Percentiles rank a stretch among this genome's conserved stretches.
phyloP scores from a whole-genome alignment of 345 rosid genomes.

The Stellera chamaejasme region DNA sequence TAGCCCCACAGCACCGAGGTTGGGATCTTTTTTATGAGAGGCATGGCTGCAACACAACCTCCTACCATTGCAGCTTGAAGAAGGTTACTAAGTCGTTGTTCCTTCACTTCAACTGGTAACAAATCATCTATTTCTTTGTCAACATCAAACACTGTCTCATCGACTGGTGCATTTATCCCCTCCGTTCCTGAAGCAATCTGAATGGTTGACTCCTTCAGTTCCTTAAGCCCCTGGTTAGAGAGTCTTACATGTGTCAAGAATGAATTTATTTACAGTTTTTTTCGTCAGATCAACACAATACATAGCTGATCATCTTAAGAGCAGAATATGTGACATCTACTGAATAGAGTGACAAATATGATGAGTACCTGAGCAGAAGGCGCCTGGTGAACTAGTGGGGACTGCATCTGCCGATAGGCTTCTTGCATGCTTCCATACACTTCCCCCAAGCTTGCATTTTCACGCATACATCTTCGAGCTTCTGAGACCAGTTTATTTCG shows the following conservation, averaged over 20 bases:
- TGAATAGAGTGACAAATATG: too few relatives aligned
- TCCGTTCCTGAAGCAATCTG: conserved; percentile 49
- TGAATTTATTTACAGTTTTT: too few relatives aligned
- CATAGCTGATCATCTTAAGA: too few relatives aligned
- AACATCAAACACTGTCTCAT: conserved; percentile 61
- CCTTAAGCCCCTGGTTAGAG: conserved; percentile 49
- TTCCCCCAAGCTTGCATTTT: conserved; percentile 55
- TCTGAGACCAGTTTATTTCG: conserved; percentile 54
- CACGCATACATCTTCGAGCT: conserved; percentile 47
- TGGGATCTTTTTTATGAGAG: conserved; percentile 73
- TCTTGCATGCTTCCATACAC: conserved; percentile 71
- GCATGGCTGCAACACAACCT: conserved; percentile 87
- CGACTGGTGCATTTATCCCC: conserved; percentile 42
- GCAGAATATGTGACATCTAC: too few relatives aligned
- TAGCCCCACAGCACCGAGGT: conserved; percentile 95
- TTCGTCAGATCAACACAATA: too few relatives aligned
- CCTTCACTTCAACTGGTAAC: conserved; percentile 90
- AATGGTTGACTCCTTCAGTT: conserved; percentile 49
- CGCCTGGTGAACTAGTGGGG: conserved; percentile 55
- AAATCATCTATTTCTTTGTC: conserved; percentile 82
- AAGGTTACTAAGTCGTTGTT: conserved; percentile 86
- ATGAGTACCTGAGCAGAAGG: conserved; percentile 41
- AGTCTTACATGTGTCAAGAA: background rate
- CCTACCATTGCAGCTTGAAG: conserved; percentile 84
- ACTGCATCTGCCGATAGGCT: conserved; percentile 67